Evolutionary conservation across 441 rosid genomes (phyloP).

Genomic region (Erodium chrysanthum): DNA sequence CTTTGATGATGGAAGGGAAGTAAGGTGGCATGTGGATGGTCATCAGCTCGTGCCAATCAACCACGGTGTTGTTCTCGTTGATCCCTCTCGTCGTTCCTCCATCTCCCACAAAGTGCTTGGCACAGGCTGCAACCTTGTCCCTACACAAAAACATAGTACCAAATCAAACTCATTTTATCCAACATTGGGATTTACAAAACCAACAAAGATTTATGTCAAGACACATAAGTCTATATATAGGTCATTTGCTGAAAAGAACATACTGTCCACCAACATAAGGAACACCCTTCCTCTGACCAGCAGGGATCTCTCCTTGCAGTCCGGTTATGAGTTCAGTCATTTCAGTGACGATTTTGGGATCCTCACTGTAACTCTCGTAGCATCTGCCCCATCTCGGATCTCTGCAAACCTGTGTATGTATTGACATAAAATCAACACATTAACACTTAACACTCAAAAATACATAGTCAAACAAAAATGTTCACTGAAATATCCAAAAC

Average conservation of each 20-base stretch:
- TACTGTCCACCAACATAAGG: slow-evolving; percentile 53
- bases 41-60: slow-evolving; percentile 43
- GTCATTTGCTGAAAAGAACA: too few species aligned
- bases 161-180: too few species aligned
- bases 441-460: not conserved
- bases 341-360: slow-evolving; percentile 43
- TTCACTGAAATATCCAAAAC: not conserved
- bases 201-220: not conserved
- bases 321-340: slow-evolving; percentile 61
- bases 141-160: slow-evolving; percentile 13
- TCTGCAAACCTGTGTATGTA: slow-evolving; percentile 45
- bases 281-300: slow-evolving; percentile 33
- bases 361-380: slow-evolving; percentile 61
- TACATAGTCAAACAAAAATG: not conserved
- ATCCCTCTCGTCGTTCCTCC: slow-evolving; percentile 55
- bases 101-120: slow-evolving; percentile 63
- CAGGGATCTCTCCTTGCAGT: slow-evolving; percentile 56
- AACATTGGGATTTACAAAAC: too few species aligned
- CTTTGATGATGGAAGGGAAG: slow-evolving; percentile 44
- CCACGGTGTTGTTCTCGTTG: slow-evolving; percentile 48
- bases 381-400: slow-evolving; percentile 73
- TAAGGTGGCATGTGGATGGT: slow-evolving; percentile 55
- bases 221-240: too few species aligned
- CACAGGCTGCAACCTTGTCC: slow-evolving; percentile 60
- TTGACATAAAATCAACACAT: not conserved